Conservation (phyloP, 2,329 filamentous ascomycete species). For the Cryphonectria naterciae region DNA sequence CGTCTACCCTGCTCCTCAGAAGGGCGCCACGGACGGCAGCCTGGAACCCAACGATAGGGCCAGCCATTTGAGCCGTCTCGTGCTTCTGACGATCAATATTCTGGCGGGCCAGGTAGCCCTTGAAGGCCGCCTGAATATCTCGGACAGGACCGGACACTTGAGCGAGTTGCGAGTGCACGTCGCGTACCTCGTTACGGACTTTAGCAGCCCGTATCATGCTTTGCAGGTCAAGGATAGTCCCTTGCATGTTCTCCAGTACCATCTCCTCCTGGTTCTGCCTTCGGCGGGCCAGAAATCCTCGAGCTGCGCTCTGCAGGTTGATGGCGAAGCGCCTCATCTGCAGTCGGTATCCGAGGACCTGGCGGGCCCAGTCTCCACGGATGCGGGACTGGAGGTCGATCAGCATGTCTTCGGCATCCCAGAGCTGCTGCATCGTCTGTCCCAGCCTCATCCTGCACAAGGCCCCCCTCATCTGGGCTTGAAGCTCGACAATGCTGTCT, state of each 20-base stretch:
- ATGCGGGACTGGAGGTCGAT: conserved; percentile 85
- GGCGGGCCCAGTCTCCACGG: conserved; percentile 83
- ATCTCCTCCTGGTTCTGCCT: conserved; percentile 65
- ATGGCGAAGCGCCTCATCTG: conserved; percentile 86
- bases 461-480: conserved; percentile 84
- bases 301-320: conserved; percentile 75
- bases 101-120: conserved; percentile 69
- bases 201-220: conserved; percentile 76
- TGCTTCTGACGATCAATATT: conserved; percentile 58
- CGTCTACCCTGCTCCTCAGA: conserved; percentile 58
- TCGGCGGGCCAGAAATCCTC: conserved; percentile 74
- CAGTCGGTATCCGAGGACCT: conserved; percentile 80
- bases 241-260: conserved; percentile 71
- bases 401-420: conserved; percentile 80
- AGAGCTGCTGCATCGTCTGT: conserved; percentile 83
- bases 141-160: conserved; percentile 66
- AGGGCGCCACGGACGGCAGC: conserved; percentile 67
- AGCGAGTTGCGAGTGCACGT: conserved; percentile 62
- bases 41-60: conserved; percentile 63
- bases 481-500: conserved; percentile 73
- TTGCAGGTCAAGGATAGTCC: conserved; percentile 77
- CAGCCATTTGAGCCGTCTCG: conserved; percentile 56
- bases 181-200: conserved; percentile 61
- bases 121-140: conserved; percentile 67
- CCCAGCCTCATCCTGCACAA: conserved; percentile 77